phyloP scores from a whole-genome alignment of 352 stramenopile species.

The Phytophthora pini region DNA sequence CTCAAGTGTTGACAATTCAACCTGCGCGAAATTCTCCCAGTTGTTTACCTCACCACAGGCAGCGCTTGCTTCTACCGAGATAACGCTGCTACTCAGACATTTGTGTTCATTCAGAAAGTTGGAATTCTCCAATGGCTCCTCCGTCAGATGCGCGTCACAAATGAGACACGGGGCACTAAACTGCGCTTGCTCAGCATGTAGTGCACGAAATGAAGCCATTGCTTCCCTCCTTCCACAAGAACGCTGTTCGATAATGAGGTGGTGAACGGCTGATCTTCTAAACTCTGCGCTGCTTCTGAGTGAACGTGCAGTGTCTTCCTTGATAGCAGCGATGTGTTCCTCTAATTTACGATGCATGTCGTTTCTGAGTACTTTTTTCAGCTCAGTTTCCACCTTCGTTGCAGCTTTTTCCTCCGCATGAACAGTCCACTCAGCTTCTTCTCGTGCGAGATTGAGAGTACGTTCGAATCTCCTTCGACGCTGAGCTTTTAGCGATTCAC shows the following conservation, averaged over 20 bases:
- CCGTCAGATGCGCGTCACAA: conserved; percentile 2
- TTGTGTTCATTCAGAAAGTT: neutral
- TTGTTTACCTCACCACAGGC: neutral
- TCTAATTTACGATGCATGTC: conserved; percentile 22
- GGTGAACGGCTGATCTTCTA: neutral
- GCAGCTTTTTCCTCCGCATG: conserved; percentile 5
- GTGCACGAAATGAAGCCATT: conserved; percentile 5
- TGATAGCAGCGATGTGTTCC: neutral
- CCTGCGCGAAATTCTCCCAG: neutral
- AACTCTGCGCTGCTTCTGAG: conserved; percentile 4
- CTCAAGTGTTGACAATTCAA: neutral
- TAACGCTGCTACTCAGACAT: conserved; percentile 2
- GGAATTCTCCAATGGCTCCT: neutral
- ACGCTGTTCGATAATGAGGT: conserved; percentile 10
- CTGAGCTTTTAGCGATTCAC: neutral
- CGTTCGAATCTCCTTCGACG: conserved; percentile 5
- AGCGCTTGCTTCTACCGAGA: neutral
- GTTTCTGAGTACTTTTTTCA: conserved; percentile 25
- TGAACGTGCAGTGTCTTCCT: conserved; percentile 3
- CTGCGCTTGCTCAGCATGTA: neutral
- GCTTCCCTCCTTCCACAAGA: conserved; percentile 1
- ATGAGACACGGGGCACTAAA: conserved; percentile 2
- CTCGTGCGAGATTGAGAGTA: neutral
- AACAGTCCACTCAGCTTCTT: conserved; percentile 3
- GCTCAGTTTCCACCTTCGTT: conserved; percentile 3